A percentile compares a stretch with the other conserved stretches of the same genome.
Conservation (phyloP, 2,329 filamentous ascomycete species). For the Xenosphaeropsis pyriputrescens region DNA sequence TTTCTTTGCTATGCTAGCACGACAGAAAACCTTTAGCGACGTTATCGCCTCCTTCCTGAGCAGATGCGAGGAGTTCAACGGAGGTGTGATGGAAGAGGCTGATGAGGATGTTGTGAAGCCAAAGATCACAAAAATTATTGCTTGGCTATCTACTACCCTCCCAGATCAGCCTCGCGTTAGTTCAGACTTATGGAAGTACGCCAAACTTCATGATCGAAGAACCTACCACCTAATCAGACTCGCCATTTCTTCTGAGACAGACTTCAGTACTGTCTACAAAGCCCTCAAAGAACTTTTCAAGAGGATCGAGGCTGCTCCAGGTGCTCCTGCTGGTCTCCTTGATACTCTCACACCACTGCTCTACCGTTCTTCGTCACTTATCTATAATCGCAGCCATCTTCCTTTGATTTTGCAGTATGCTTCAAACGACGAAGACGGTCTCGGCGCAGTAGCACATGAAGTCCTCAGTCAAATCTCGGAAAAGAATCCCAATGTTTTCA, state of each 20-base stretch:
- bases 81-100: slow-evolving; percentile 64
- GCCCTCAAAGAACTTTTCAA: slow-evolving; percentile 84
- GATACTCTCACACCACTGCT: slow-evolving; percentile 73
- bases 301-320: slow-evolving; percentile 55
- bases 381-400: slow-evolving; percentile 92
- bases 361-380: slow-evolving; percentile 68
- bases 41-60: slow-evolving; percentile 65
- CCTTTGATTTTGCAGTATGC: slow-evolving; percentile 80
- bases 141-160: slow-evolving; percentile 59
- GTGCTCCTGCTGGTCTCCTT: slow-evolving; percentile 43
- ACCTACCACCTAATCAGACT: slow-evolving; percentile 83
- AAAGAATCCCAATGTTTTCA: slow-evolving; percentile 78
- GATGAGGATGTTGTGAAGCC: slow-evolving; percentile 51
- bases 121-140: slow-evolving; percentile 57
- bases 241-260: slow-evolving; percentile 69
- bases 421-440: slow-evolving; percentile 64
- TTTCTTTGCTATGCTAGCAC: slow-evolving; percentile 73
- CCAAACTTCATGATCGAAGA: slow-evolving; percentile 78
- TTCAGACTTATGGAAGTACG: slow-evolving; percentile 77
- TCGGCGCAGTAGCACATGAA: slow-evolving; percentile 72
- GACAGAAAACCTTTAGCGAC: slow-evolving; percentile 60
- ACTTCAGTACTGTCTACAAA: slow-evolving; percentile 82
- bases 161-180: slow-evolving; percentile 61
- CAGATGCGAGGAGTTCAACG: slow-evolving; percentile 81
- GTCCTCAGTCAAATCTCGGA: slow-evolving; percentile 86